Conservation (phyloP, 495 filamentous ascomycete genomes). For the Cercophora newfieldiana region DNA sequence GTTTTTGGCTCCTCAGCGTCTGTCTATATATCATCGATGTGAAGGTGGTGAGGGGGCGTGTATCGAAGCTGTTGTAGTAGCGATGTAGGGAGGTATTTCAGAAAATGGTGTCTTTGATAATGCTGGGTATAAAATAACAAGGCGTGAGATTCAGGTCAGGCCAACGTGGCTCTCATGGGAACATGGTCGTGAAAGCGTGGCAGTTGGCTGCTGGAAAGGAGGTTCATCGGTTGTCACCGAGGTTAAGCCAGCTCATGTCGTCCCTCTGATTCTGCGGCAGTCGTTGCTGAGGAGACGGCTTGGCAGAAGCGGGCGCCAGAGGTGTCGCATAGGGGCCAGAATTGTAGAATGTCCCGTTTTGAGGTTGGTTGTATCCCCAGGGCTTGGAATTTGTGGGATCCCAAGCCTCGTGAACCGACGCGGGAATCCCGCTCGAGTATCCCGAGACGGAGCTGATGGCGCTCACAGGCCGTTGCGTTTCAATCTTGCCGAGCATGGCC, state of each 20-base stretch:
- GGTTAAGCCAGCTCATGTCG: constrained; percentile 80
- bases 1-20: not conserved
- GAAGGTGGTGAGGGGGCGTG: not conserved
- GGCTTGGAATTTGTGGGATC: constrained; percentile 43
- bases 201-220: not conserved
- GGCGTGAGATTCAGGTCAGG: not conserved
- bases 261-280: constrained; percentile 24
- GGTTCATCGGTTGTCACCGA: constrained; percentile 38
- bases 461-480: constrained; percentile 53
- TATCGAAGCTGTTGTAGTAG: not conserved
- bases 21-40: not conserved
- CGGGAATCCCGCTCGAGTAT: constrained; percentile 59
- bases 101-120: constrained; percentile 5
- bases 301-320: constrained; percentile 34
- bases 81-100: not conserved
- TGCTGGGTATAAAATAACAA: constrained; percentile 5
- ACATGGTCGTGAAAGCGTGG: constrained; percentile 12
- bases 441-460: constrained; percentile 54
- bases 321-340: constrained; percentile 38
- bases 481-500: constrained; percentile 63
- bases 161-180: constrained; percentile 4
- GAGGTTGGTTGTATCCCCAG: constrained; percentile 46
- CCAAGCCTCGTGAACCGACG: constrained; percentile 55
- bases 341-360: constrained; percentile 58
- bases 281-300: constrained; percentile 36